phyloP scores from a whole-genome alignment of 139 green algal genomes.

The Diplosphaera chodatii region DNA sequence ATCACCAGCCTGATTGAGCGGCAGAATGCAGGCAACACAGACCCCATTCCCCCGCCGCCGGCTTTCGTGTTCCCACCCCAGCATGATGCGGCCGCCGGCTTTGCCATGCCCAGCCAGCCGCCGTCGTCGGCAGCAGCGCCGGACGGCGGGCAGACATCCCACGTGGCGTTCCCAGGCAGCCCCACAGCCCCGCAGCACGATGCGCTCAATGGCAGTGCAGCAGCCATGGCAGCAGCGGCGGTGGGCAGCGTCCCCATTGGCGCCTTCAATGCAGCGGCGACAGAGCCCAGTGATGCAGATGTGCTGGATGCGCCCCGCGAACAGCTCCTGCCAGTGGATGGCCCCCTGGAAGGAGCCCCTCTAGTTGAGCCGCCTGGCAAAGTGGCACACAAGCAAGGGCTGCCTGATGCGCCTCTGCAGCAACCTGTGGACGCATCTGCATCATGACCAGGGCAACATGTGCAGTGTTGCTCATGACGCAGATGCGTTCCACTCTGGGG shows the following conservation, averaged over 20 bases:
- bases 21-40: neutral
- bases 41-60: neutral
- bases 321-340: neutral
- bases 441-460: no score
- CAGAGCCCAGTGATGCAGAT: neutral
- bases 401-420: no score
- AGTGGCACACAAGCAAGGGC: no score
- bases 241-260: neutral
- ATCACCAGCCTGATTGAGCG: slow-evolving; percentile 58
- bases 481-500: no score
- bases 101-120: no score
- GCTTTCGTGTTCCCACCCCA: neutral
- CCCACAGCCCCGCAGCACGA: neutral
- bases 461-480: no score
- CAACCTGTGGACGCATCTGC: no score
- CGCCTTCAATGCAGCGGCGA: neutral
- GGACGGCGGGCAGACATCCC: neutral
- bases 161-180: neutral
- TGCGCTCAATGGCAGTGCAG: neutral
- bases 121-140: no score
- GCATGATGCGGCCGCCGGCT: neutral
- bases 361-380: no score
- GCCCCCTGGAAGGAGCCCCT: no score
- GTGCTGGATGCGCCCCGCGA: neutral
- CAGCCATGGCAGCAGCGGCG: neutral